These are phyloP conservation scores for Camelina neglecta DNA, from an alignment of 345 rosid species.

Conservation along the genomic window DNA sequence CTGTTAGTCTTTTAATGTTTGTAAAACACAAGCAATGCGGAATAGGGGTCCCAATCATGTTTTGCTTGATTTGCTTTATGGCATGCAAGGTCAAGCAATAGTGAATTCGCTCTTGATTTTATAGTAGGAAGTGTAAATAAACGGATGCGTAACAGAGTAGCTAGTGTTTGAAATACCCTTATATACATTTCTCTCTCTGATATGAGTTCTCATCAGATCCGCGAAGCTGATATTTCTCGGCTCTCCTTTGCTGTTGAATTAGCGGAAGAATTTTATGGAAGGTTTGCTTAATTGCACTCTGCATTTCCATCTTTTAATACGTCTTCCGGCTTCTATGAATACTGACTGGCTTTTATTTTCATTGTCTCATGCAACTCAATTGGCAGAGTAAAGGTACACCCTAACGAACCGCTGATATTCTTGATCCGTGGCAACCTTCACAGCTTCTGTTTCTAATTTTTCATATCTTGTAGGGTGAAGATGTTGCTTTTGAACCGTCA, in stretches of 20 bases:
- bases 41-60: no score
- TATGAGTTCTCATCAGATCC: conserved; percentile 59
- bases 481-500: conserved; percentile 96
- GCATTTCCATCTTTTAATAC: conserved; percentile 27
- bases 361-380: conserved; percentile 45
- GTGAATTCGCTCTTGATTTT: no score
- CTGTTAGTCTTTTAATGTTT: no score
- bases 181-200: conserved; percentile 30
- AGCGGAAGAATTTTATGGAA: conserved; percentile 99
- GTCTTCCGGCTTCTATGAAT: conserved; percentile 3
- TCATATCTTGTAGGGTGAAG: conserved; percentile 76
- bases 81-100: no score
- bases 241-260: conserved; percentile 99
- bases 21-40: no score
- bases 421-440: conserved; percentile 21
- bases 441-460: conserved; percentile 34
- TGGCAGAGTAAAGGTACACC: conserved; percentile 91
- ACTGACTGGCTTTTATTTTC: conserved; percentile 55
- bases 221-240: conserved; percentile 99
- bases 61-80: no score
- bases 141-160: not conserved
- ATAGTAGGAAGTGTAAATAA: conserved; percentile 18
- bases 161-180: conserved; percentile 17
- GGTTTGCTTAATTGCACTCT: conserved; percentile 51
- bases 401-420: conserved; percentile 30